Base-by-base conservation (phyloP, 768 basidiomycete genomes). In the Leccinum olivaceopallidum region DNA sequence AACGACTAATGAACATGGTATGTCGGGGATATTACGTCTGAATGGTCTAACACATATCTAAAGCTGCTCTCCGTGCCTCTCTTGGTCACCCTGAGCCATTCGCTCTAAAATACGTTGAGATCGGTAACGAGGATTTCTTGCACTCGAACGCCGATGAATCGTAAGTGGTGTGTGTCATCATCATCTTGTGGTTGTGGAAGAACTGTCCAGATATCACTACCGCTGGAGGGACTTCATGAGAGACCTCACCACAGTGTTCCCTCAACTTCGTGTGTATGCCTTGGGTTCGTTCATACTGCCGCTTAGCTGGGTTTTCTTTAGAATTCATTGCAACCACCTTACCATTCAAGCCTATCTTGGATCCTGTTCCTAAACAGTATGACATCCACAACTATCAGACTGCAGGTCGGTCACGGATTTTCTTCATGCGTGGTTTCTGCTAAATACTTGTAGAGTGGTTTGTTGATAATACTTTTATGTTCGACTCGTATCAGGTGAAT, bases 41-140 rank as follows among this genome's bases (percentile, higher is more conserved):
- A 36, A 10, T n/a, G 2, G 5, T 34, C 64, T 57, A 30, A 66
- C 26, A 18, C 3, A 8, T 26, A 14, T 36, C 13, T 14, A 14
- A 34, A 82, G 82, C 80, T 56, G 80, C 83, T 18, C 70, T 83
- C n/a, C 79, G 86, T 2, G 81, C 84, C 16, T 82, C 83, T 2
- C 73, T 85, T 10, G 86, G 85, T 22, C 84, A 79, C 55, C 78
- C 82, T 2, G 76, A 79, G 20, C 84, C 85, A 1, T 87, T 85
- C 69, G 64, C 66, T 1, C 69, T 87, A 55, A 76, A 68, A 1
- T 82, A 76, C 59, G 74, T 85, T 5, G 83, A 85, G 67, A 73
- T 85, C 6, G 85, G 85, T n/a, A 87, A 87, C 63, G 85, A 87
- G 73, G 81, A 83, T 62, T 79, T 79, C 67, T 77, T 81, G 37